Conservation (phyloP, 164 flowering plant species). For the Hamamelis virginiana region DNA sequence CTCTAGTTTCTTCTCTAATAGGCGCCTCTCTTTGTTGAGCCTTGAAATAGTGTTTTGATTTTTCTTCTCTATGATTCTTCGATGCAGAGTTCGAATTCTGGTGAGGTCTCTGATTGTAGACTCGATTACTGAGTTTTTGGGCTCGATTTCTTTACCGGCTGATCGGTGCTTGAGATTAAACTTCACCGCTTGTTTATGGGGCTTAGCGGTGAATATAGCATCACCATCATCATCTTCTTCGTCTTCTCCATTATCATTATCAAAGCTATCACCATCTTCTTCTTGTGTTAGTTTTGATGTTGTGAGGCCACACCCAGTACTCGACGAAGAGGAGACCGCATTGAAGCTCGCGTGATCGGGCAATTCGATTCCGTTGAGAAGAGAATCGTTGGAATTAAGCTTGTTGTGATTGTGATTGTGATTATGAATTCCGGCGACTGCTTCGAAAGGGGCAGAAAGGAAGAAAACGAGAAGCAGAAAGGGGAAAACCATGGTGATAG, state of each 20-base stretch:
- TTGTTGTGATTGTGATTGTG: constrained; percentile 19
- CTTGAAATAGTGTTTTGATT: constrained; percentile 42
- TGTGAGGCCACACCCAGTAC: constrained; percentile 29
- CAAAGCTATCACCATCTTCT: no score
- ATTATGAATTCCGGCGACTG: constrained; percentile 15
- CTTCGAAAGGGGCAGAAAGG: constrained; percentile 13
- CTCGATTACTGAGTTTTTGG: constrained; percentile 23
- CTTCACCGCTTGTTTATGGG: constrained; percentile 32
- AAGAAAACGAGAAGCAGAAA: constrained; percentile 24
- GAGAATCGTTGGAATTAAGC: constrained; percentile 27
- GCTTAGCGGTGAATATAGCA: neutral
- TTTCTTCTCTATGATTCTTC: constrained; percentile 58
- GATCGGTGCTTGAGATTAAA: constrained; percentile 48
- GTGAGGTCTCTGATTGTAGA: constrained; percentile 45
- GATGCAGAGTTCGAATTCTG: constrained; percentile 61
- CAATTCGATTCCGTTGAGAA: constrained; percentile 50
- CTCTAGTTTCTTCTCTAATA: constrained; percentile 3
- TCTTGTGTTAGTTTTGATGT: constrained; percentile 5
- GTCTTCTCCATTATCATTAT: constrained; percentile 11
- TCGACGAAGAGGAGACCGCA: constrained; percentile 34
- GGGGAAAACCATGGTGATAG: constrained; percentile 13
- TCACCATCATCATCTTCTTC: constrained; percentile 10
- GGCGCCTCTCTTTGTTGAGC: constrained; percentile 12
- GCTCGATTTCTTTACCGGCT: no score
- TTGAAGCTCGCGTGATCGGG: constrained; percentile 57